phyloP scores from a whole-genome alignment of 2,329 filamentous ascomycete species.

The Fusarium nelsonii region DNA sequence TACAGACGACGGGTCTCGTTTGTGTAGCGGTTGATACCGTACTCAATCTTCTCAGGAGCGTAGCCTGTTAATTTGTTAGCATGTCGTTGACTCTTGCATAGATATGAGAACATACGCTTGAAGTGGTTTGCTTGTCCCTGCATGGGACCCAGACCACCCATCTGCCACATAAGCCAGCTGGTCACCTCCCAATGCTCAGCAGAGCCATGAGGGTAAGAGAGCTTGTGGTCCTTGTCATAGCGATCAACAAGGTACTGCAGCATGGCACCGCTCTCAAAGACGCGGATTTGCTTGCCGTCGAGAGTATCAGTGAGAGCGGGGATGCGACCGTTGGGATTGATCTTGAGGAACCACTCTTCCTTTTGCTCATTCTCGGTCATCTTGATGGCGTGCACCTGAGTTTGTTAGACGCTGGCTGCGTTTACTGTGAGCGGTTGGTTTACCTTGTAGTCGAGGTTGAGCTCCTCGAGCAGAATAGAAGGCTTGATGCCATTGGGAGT shows the following conservation, averaged over 20 bases:
- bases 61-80: conserved; percentile 63
- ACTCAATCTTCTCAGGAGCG: conserved; percentile 83
- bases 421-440: not conserved
- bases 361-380: conserved; percentile 83
- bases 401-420: not conserved
- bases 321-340: conserved; percentile 94
- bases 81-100: rapidly evolving
- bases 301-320: conserved; percentile 87
- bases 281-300: conserved; percentile 77
- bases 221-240: conserved; percentile 85
- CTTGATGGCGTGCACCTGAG: conserved; percentile 71
- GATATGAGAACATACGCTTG: conserved; percentile 60
- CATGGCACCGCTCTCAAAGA: conserved; percentile 89
- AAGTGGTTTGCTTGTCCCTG: conserved; percentile 88
- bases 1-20: conserved; percentile 90
- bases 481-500: conserved; percentile 94
- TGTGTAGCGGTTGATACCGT: conserved; percentile 83
- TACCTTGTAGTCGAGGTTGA: conserved; percentile 84
- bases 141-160: conserved; percentile 85
- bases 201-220: conserved; percentile 79
- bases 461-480: conserved; percentile 87
- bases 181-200: conserved; percentile 83
- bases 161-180: conserved; percentile 83
- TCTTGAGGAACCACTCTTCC: conserved; percentile 86
- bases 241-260: conserved; percentile 85